Conservation (phyloP, 2,329 filamentous ascomycete species). For the Colletotrichum filicis region DNA sequence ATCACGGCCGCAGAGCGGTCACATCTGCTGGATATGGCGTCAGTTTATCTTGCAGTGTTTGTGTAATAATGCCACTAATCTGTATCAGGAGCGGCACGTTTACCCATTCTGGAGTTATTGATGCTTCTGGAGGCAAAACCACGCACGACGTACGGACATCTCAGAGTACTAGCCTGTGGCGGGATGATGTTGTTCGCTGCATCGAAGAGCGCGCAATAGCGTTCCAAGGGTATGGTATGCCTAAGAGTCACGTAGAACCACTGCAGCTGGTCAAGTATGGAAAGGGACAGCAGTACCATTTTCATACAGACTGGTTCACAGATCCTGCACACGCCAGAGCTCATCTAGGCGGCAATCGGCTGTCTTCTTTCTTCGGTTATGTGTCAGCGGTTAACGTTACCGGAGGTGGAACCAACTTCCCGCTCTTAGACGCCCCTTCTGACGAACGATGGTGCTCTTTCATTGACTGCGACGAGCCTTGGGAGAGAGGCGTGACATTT, state of each 20-base stretch:
- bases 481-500: slow-evolving; percentile 59
- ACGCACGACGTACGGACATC: slow-evolving; percentile 54
- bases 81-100: slow-evolving; percentile 53
- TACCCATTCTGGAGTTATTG: slow-evolving; percentile 54
- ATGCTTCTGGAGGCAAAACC: slow-evolving; percentile 45
- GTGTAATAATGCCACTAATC: too few species aligned
- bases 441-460: slow-evolving; percentile 45
- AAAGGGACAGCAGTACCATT: slow-evolving; percentile 56
- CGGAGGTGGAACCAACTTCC: slow-evolving; percentile 62
- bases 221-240: slow-evolving; percentile 55
- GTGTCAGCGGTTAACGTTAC: slow-evolving; percentile 52
- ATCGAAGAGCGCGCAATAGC: slow-evolving; percentile 57
- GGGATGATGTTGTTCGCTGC: slow-evolving; percentile 56
- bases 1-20: slow-evolving; percentile 52
- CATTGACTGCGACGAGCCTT: slow-evolving; percentile 60
- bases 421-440: slow-evolving; percentile 50
- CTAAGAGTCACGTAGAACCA: slow-evolving; percentile 54
- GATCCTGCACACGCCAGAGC: slow-evolving; percentile 50
- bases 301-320: slow-evolving; percentile 64
- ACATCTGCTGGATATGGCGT: slow-evolving; percentile 57
- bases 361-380: slow-evolving; percentile 60
- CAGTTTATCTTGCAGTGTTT: slow-evolving; percentile 26
- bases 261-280: slow-evolving; percentile 61
- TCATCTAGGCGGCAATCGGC: slow-evolving; percentile 52
- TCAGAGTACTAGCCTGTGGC: slow-evolving; percentile 56